Base-by-base conservation (phyloP, 768 basidiomycete species). In the Panaeolus cyanescens region DNA sequence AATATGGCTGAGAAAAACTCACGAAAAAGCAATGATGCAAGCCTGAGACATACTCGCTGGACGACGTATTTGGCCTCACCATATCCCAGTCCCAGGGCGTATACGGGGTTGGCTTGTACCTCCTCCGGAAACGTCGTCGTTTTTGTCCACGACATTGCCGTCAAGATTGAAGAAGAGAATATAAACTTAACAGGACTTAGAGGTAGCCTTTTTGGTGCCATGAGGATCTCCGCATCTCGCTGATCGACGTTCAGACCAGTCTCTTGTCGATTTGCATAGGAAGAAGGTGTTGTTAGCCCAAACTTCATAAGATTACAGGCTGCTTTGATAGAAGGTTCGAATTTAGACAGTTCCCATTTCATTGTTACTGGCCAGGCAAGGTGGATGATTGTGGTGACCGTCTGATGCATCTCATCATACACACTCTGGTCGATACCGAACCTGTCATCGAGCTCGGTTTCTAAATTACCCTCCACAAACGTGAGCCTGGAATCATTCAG, bases 281-380 rank as follows among this genome's bases (percentile, higher is more conserved):
- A n/a, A n/a, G n/a, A n/a, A n/a, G n/a, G n/a, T n/a, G n/a, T 77
- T 5, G 67, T 66, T 0, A 75, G 72, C 5, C 75, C 73, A 31
- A 85, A 70, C 59, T 80, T 77, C 25, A 75, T 67, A 20, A 77
- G 66, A 42, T 79, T 76, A 4, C 80, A 75, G 2, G 77, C 76
- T 13, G 77, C 77, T 19, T 70, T 68, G 22, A 83, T 69, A 58
- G 70, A 75, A 5, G 77, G 72, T 55, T 82, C 82, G 39, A 82
- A 80, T 1, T 82, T 78, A 4, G 75, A 71, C 4, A 84, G 65
- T 0, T 73, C 61, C 30, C 77, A 31, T 60, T 82, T 83, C 64
- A 83, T 82, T 42, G 83, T 77, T n/a, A 83, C 66, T 28, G 67
- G 72, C 82, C 82, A 83, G 2, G 81, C 81, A 55, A 75, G 78